Percentiles rank a stretch among this genome's conserved stretches.
These are phyloP conservation scores for Erodium chrysanthum DNA, from an alignment of 441 rosid species.

Conservation along the genomic window DNA sequence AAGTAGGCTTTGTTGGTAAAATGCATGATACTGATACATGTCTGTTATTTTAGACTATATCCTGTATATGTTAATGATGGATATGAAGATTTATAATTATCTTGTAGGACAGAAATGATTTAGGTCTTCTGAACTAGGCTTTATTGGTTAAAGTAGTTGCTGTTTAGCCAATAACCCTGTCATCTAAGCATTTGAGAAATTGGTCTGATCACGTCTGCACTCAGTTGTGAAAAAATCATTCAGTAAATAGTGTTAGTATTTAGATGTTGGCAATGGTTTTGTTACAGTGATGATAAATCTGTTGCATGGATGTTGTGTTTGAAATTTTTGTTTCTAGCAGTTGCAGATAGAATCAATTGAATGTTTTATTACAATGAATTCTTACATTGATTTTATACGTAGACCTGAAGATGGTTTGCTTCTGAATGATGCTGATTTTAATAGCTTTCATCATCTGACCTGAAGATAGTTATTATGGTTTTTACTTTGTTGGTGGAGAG, in stretches of 20 bases:
- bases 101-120: not conserved
- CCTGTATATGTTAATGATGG: too few species aligned
- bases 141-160: conserved; percentile 1
- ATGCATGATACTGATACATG: not conserved
- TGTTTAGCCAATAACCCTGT: not conserved
- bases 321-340: too few species aligned
- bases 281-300: not conserved
- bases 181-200: not conserved
- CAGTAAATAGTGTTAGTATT: not conserved
- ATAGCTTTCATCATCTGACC: not conserved
- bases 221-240: not conserved
- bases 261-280: not conserved
- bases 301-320: too few species aligned
- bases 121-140: conserved; percentile 1
- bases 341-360: too few species aligned
- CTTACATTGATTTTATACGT: not conserved
- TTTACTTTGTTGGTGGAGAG: not conserved
- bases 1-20: not conserved
- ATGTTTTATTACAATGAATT: too few species aligned
- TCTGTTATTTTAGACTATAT: not conserved
- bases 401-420: too few species aligned
- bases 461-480: not conserved
- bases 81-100: not conserved
- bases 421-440: not conserved
- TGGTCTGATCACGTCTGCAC: not conserved